Base-by-base conservation (phyloP, 805 yeast genomes). In the Spathaspora passalidarum region DNA sequence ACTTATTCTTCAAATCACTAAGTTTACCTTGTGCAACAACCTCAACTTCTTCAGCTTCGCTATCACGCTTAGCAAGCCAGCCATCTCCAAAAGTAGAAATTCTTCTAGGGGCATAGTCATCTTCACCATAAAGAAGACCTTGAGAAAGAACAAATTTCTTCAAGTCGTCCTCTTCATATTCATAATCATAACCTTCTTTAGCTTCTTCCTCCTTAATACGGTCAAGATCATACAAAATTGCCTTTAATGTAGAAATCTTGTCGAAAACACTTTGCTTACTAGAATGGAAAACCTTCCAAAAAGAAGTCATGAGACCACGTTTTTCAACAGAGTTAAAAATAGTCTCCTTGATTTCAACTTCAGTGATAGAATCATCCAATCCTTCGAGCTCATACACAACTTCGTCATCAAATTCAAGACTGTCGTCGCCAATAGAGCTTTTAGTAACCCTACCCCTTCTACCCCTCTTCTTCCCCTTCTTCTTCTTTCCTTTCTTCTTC, bases 361-460 rank as follows among this genome's bases (percentile, higher is more conserved):
- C 37, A 17, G 11, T 34, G 7, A 7, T 23, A 23, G 10, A 10
- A 7, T 32, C 14, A 32, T 11, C 35, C 16, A n/a, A 7, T n/a
- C 13, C 41, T 16, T 38, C 41, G 8, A 8, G 17, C 13, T 23
- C 41, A 7, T n/a, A 5, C 10, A 7, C 36, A 17, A 9, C 41
- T 6, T 32, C 41, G 16, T 22, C 42, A 41, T 18, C 44, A 18
- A 23, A 14, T 9, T 14, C 44, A 29, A n/a, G 41, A 41, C 8
- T n/a, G 9, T 4, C 42, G 14, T 13, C 18, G 6, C 23, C 38
- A 32, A 17, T 40, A 34, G 11, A 6, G 17, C 8, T 40, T 40
- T 13, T n/a, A 17, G 36, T 56, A 8, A 54, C 54, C 47, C 60
- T 56, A 13, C 52, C 53, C 45, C 49, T 56, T 46, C 49, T 55